Base-by-base conservation (phyloP, 2,329 filamentous ascomycete species). In the Lecanicillium sp. region DNA sequence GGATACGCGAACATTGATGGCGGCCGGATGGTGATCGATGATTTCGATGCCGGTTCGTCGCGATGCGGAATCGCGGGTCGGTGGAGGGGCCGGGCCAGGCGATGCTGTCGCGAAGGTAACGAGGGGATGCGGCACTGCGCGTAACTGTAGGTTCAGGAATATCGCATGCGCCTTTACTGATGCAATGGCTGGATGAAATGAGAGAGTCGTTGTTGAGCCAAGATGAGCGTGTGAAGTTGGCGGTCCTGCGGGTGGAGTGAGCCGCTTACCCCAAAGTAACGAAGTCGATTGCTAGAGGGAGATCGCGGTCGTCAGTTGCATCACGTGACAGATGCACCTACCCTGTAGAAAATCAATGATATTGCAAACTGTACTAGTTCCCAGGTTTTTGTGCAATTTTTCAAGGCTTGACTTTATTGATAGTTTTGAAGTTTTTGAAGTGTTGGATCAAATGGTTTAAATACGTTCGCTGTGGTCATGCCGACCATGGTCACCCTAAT, bases 171-270 rank as follows among this genome's bases (percentile, higher is more conserved):
- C 36, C 39, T 46, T 11, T 40, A 26, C 5, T 24, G 30, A 42
- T 49, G 20, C 46, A 11, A n/a, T 47, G 23, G 24, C 20, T 23
- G 5, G 15, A 39, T 33, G 29, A 20, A 17, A 47, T 9, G 4
- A 10, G 24, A 24, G 20, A 39, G 35, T 15, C 27, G 26, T 15
- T n/a, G n/a, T 15, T 26, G 46, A 43, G 37, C 10, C 46, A 20
- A 42, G 23, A 41, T 26, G 20, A 21, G 19, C 21, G 42, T 35
- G 19, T 50, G 48, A 51, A 39, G 49, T 47, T 51, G 49, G 41
- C 38, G 43, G 43, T 47, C 37, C 30, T 40, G n/a, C n/a, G 24
- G 15, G 43, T 51, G 49, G 49, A 51, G 49, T 40, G 40, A 37
- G 26, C 43, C 42, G 43, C 43, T 43, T 51, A 47, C 38, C 49